Evolutionary conservation across 768 basidiomycete genomes (phyloP), one percentile per base, ranked within the genome.

Genomic region (Lanmaoa pseudosensibilis): DNA sequence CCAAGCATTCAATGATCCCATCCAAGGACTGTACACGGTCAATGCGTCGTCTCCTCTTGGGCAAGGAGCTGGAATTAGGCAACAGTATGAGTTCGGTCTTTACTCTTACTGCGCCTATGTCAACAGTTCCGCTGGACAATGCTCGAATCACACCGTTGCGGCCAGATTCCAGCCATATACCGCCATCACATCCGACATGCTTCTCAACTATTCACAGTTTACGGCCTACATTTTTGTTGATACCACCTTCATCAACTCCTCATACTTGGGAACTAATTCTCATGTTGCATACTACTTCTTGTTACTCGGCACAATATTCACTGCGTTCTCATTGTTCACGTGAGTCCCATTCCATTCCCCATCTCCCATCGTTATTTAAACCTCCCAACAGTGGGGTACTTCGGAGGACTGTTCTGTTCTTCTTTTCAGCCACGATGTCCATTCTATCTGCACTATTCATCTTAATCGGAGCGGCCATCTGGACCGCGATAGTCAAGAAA

Each of bases 91-190:
- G 56, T 92, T 87, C 60, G 91, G 91, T n/a, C 75, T 93, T 25
- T 93, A 92, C 73, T 83, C 84, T 19, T 83, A 88, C 68, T 93
- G 91, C 63, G 90, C 80, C 63, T 92, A 86, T 63, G 75, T 87
- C 61, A 80, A 84, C 59, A 70, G 73, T 40, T 78, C 78, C 21
- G 76, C 75, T 32, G 90, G 90, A 27, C 79, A 72, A 47, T 92
- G 90, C 69, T 80, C 84, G 32, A 86, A 85, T 64, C 74, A 78
- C 40, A 81, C 84, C 33, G 69, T 80, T 32, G 88, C 82, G 46
- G 73, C 77, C 60, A 77, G 76, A 54, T 90, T 87, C 69, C 74
- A 77, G 47, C 91, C 91, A n/a, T 88, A 81, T 65, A 74, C 78
- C 39, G 78, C 77, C 39, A 77, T 92, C 59, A 79, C 81, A 37